Conservation (phyloP, 169 alveolate species). For the Plasmodium knowlesi region DNA sequence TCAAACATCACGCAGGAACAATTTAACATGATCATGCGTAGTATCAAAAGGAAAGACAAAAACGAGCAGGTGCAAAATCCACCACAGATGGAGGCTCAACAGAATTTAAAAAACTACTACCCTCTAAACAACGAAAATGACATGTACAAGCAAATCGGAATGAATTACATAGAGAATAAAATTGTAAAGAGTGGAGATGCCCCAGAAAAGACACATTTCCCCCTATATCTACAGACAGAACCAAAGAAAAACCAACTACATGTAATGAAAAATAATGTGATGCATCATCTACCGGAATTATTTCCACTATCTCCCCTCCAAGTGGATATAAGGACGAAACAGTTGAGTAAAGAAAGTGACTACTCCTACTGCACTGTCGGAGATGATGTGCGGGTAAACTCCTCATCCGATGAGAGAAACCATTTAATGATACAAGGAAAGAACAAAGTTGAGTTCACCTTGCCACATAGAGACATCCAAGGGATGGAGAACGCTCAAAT, state of each 20-base stretch:
- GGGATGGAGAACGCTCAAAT: background rate
- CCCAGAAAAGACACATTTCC: background rate
- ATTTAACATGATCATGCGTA: background rate
- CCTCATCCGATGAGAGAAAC: background rate
- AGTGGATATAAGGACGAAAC: background rate
- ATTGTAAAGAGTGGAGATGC: background rate
- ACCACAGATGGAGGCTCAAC: background rate
- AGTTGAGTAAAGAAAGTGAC: background rate
- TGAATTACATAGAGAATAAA: background rate
- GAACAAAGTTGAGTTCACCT: background rate
- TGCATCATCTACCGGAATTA: background rate
- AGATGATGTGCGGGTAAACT: background rate
- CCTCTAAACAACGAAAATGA: background rate
- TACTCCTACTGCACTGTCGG: background rate
- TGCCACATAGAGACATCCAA: background rate
- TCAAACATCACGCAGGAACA: background rate
- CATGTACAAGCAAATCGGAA: background rate
- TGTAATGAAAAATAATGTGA: background rate
- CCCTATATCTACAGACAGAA: background rate
- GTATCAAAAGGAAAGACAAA: background rate
- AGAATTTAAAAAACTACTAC: background rate
- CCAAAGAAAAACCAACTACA: background rate
- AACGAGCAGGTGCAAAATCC: background rate
- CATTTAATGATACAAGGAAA: background rate
- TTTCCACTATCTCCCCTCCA: background rate